phyloP scores from a whole-genome alignment of 2,329 filamentous ascomycete species.

The Hortaea sp. region DNA sequence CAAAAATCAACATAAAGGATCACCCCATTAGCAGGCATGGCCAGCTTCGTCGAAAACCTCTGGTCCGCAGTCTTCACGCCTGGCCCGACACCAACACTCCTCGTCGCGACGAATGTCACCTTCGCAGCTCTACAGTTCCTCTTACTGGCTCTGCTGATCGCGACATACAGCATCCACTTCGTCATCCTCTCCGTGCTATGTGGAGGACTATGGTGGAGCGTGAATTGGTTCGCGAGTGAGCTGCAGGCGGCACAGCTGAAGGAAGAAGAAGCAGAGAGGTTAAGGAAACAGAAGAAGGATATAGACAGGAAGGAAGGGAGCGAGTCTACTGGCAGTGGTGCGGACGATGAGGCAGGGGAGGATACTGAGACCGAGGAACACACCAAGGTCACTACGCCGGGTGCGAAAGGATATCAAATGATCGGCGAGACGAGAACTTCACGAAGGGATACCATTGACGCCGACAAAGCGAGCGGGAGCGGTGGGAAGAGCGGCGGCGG shows the following conservation, averaged over 20 bases:
- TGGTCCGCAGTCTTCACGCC: constrained; percentile 92
- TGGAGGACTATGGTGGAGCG: constrained; percentile 77
- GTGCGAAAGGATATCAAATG: too few species aligned
- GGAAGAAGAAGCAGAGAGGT: constrained; percentile 41
- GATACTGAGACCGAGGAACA: constrained; percentile 34
- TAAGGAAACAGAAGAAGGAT: constrained; percentile 35
- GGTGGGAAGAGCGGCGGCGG: neutral
- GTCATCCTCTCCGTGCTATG: constrained; percentile 68
- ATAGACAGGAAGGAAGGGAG: constrained; percentile 34
- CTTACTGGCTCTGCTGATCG: constrained; percentile 63
- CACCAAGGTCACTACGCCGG: too few species aligned
- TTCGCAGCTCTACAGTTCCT: constrained; percentile 79
- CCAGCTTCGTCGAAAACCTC: constrained; percentile 58
- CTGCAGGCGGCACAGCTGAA: constrained; percentile 38
- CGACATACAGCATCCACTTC: constrained; percentile 84
- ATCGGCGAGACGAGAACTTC: constrained; percentile 3
- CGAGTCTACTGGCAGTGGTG: constrained; percentile 12
- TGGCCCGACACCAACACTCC: constrained; percentile 76
- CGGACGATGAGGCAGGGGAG: constrained; percentile 35
- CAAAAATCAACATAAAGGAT: too few species aligned
- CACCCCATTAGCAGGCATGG: constrained; percentile 18
- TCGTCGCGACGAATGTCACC: constrained; percentile 79
- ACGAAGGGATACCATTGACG: constrained; percentile 6
- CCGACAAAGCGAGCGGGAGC: constrained; percentile 6
- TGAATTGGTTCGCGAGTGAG: constrained; percentile 91